phyloP scores from a whole-genome alignment of 2,329 filamentous ascomycete genomes.

The Trichoderma citrinoviride region DNA sequence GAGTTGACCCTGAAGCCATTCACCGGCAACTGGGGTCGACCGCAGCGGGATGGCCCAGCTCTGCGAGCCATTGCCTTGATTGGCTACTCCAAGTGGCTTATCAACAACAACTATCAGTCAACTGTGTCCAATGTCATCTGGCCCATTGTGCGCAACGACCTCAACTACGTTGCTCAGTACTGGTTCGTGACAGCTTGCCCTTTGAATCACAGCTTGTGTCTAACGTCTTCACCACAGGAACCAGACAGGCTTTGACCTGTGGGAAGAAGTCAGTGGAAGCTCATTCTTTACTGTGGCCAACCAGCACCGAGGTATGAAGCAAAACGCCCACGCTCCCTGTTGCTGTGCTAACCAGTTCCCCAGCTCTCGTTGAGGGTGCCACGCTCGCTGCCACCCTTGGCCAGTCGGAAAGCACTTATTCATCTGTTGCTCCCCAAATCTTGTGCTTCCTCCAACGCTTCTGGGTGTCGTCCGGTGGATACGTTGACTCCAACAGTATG shows the following conservation, averaged over 20 bases:
- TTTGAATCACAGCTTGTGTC: not conserved
- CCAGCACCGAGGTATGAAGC: slow-evolving; percentile 59
- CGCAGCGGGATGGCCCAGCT: slow-evolving; percentile 76
- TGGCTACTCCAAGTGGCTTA: slow-evolving; percentile 68
- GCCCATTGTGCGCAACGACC: slow-evolving; percentile 73
- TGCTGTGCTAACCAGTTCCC: not conserved
- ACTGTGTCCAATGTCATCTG: slow-evolving; percentile 59
- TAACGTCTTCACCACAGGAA: slow-evolving; percentile 40
- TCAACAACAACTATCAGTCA: slow-evolving; percentile 61
- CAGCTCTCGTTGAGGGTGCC: slow-evolving; percentile 63
- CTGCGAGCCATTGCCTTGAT: slow-evolving; percentile 72
- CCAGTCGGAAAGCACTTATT: slow-evolving; percentile 58
- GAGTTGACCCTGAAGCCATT: slow-evolving; percentile 62
- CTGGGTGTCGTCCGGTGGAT: slow-evolving; percentile 61
- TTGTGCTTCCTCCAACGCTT: slow-evolving; percentile 73
- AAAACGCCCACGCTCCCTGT: not conserved
- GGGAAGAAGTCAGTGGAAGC: slow-evolving; percentile 75
- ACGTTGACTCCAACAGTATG: slow-evolving; percentile 64
- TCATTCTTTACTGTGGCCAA: slow-evolving; percentile 76
- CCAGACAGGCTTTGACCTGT: slow-evolving; percentile 68
- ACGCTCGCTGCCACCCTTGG: slow-evolving; percentile 63
- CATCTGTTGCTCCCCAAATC: slow-evolving; percentile 64
- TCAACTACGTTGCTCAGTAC: slow-evolving; percentile 72
- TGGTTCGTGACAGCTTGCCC: slow-evolving; percentile 44
- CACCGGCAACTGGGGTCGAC: slow-evolving; percentile 69